Conservation (phyloP, 2,329 filamentous ascomycete genomes). For the Fusarium poae region DNA sequence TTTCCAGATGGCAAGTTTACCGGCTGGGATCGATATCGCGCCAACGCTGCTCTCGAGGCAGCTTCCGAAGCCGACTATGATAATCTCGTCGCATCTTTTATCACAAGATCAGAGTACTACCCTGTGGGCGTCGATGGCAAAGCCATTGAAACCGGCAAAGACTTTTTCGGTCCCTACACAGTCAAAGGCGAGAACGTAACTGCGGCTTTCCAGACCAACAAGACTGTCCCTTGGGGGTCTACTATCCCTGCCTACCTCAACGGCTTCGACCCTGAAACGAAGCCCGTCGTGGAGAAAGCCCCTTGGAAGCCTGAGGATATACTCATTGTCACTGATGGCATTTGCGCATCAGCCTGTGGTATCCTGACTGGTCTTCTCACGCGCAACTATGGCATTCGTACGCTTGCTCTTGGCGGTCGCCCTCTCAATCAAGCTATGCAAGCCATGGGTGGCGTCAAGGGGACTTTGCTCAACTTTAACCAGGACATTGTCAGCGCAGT, state of each 20-base stretch:
- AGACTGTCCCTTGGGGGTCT: constrained; percentile 23
- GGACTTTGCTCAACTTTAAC: constrained; percentile 52
- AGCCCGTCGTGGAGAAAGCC: constrained; percentile 33
- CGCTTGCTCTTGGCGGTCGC: constrained; percentile 71
- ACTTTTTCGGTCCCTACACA: constrained; percentile 44
- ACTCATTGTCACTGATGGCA: constrained; percentile 43
- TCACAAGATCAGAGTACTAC: constrained; percentile 26
- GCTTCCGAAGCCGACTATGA: constrained; percentile 38
- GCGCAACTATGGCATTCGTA: constrained; percentile 53
- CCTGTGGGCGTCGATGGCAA: constrained; percentile 29
- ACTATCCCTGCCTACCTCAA: constrained; percentile 36
- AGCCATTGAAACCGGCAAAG: constrained; percentile 36
- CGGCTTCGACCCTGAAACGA: constrained; percentile 33
- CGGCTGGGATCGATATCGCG: constrained; percentile 41
- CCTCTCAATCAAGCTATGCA: constrained; percentile 68
- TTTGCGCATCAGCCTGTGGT: constrained; percentile 44
- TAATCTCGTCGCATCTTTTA: constrained; percentile 21
- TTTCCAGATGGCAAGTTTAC: constrained; percentile 42
- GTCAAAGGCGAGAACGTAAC: constrained; percentile 43
- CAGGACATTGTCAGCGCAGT: constrained; percentile 26
- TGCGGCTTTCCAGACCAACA: constrained; percentile 35
- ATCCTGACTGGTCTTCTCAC: constrained; percentile 48
- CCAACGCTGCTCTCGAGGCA: constrained; percentile 40
- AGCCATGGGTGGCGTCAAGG: constrained; percentile 75
- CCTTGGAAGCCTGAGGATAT: constrained; percentile 47